Evolutionary conservation across 257 asterid genomes (phyloP).

Genomic region (Solanum corneliomulleri): DNA sequence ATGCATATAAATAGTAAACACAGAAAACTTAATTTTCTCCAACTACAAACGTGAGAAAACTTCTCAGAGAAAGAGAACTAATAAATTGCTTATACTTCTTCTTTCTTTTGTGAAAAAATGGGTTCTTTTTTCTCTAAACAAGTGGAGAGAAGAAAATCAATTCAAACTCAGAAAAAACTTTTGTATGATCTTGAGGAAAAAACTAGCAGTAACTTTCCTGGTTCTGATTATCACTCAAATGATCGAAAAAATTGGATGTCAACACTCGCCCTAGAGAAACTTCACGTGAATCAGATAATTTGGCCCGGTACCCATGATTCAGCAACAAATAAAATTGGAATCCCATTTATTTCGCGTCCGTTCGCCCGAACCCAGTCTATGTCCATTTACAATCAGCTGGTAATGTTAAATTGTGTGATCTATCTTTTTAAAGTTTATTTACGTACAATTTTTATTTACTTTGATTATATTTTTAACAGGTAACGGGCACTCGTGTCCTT

Average conservation of each 20-base stretch:
- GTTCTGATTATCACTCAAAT: constrained; percentile 46
- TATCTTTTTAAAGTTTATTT: neutral
- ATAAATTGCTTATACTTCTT: neutral
- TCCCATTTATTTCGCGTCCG: constrained; percentile 60
- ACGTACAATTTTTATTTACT: neutral
- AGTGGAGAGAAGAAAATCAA: constrained; percentile 38
- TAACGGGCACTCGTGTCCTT: constrained; percentile 48
- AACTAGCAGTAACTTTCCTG: constrained; percentile 39
- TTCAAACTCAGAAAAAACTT: constrained; percentile 40
- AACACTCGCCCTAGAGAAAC: constrained; percentile 28
- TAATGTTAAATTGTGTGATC: neutral
- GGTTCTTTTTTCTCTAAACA: constrained; percentile 56
- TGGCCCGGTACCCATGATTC: constrained; percentile 99
- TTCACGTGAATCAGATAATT: constrained; percentile 50
- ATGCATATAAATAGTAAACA: neutral
- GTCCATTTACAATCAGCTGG: constrained; percentile 64
- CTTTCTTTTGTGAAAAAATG: constrained; percentile 22
- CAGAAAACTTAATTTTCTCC: neutral
- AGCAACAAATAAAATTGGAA: constrained; percentile 74
- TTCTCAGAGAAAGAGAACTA: neutral
- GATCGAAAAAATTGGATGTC: constrained; percentile 78
- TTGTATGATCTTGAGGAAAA: constrained; percentile 29
- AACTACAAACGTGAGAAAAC: neutral
- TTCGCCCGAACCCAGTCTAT: constrained; percentile 74
- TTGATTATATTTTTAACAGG: neutral